A percentile compares a stretch with the other conserved stretches of the same genome.
phyloP scores from a whole-genome alignment of 2,329 filamentous ascomycete species.

The Fusarium solani-melongenae region DNA sequence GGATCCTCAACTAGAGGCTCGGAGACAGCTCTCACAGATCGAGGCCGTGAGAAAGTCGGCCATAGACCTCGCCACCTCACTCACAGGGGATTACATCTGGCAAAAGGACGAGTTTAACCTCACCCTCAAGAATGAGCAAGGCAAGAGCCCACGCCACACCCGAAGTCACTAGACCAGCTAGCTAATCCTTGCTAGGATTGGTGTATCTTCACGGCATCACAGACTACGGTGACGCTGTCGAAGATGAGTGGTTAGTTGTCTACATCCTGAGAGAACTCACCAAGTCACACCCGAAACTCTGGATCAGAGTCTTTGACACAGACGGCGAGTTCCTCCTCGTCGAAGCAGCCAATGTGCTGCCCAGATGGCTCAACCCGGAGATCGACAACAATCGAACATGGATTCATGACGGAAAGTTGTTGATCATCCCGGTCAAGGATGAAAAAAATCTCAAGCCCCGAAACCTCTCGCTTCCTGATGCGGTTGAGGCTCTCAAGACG shows the following conservation, averaged over 20 bases:
- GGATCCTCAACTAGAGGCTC: conserved; percentile 63
- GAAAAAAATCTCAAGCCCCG: conserved; percentile 45
- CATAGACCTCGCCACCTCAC: conserved; percentile 67
- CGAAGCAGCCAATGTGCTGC: conserved; percentile 89
- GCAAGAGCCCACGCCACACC: conserved; percentile 51
- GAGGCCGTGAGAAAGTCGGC: conserved; percentile 78
- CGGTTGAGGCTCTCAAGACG: conserved; percentile 68
- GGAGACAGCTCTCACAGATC: conserved; percentile 72
- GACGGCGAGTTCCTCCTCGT: conserved; percentile 97
- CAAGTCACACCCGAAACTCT: conserved; percentile 76
- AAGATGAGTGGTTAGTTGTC: conserved; percentile 97
- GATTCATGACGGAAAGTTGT: conserved; percentile 82
- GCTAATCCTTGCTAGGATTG: conserved; percentile 52
- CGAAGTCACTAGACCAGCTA: conserved; percentile 2
- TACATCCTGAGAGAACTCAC: conserved; percentile 87
- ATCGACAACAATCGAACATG: conserved; percentile 89
- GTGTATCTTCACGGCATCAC: conserved; percentile 80
- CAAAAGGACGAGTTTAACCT: conserved; percentile 86
- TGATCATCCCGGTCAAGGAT: conserved; percentile 73
- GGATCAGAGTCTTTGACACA: conserved; percentile 85
- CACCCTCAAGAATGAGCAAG: conserved; percentile 68
- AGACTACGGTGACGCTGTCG: conserved; percentile 92
- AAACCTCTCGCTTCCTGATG: conserved; percentile 71
- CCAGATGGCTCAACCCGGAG: conserved; percentile 91
- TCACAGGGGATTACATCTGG: conserved; percentile 93